Base-by-base conservation (phyloP, 1,284 basidiomycete species). In the Ustilago trichophora region DNA sequence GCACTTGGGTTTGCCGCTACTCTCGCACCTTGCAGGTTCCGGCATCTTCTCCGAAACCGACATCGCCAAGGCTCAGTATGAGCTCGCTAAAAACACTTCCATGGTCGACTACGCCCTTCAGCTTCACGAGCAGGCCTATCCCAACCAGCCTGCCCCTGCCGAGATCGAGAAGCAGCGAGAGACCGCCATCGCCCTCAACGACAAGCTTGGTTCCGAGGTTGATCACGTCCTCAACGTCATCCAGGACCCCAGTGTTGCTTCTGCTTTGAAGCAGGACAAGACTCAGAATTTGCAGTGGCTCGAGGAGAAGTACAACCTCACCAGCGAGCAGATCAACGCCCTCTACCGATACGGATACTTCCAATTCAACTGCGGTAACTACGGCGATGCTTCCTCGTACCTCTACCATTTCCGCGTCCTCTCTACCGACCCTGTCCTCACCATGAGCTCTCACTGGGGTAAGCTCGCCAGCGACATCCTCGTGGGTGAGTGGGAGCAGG, bases 281-380 rank as follows among this genome's bases (percentile, higher is more conserved):
- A 91, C 91, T 75, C 93, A 95, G 85, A 98, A 97, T 83, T 80
- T 98, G 82, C 89, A 91, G 64, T 92, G 94, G 83, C 87, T 98
- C 78, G 92, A 93, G 83, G 91, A 95, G 56, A 90, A 96, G 82
- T 95, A 95, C 85, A 87, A 88, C 91, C 88, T 98, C 64, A 93
- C 91, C 24, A 85, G 91, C 55, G 93, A 96, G 63, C 92, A 97
- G 87, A 96, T 98, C 82, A 91, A 90, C 45, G 91, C 92, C 3
- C 86, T 98, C 9, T 98, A 98, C 86, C 93, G 93, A 83, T 98
- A 95, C 83, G 96, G 95, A 53, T 90, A 98, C 82, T 98, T 94
- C 86, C 93, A 96, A 84, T 98, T 93, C 85, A 92, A 93, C 29
- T 92, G 92, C 81, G 95, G 96, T 52, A 92, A 93, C 83, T 98